Evolutionary conservation across 2,329 filamentous ascomycete species (phyloP).

Genomic region (Colletotrichum cordylinicola): DNA sequence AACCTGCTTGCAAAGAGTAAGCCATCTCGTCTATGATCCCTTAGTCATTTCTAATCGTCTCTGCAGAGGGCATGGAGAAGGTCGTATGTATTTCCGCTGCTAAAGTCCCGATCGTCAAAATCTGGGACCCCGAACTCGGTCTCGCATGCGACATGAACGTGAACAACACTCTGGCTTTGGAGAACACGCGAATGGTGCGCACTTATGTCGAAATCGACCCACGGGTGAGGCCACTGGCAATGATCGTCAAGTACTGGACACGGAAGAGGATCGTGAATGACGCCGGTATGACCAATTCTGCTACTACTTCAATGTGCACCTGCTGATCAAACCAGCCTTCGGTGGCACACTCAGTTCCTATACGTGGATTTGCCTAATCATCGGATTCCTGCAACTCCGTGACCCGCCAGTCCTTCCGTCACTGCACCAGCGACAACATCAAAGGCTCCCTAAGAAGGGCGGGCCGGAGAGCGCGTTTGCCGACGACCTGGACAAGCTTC

Average conservation of each 20-base stretch:
- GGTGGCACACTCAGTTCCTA: conserved; percentile 97
- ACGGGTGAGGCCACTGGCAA: conserved; percentile 87
- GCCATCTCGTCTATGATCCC: conserved; percentile 35
- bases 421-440: conserved; percentile 75
- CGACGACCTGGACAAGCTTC: conserved; percentile 79
- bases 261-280: conserved; percentile 92
- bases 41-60: neutral
- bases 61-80: conserved; percentile 91
- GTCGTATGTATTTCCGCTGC: conserved; percentile 94
- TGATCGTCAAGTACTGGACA: conserved; percentile 98
- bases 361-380: conserved; percentile 98
- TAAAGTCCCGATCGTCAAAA: conserved; percentile 98
- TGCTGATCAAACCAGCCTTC: conserved; percentile 64
- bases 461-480: conserved; percentile 80
- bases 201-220: conserved; percentile 95
- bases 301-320: neutral
- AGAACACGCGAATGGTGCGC: conserved; percentile 97
- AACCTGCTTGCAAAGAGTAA: conserved; percentile 84
- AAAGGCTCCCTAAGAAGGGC: conserved; percentile 61
- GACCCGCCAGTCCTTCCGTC: conserved; percentile 84
- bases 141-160: conserved; percentile 98
- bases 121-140: conserved; percentile 92
- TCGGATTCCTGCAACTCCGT: conserved; percentile 92
- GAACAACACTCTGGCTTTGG: conserved; percentile 92
- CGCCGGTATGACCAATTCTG: conserved; percentile 72